Base-by-base conservation (phyloP, 768 basidiomycete genomes). In the Chalciporus piperatus region DNA sequence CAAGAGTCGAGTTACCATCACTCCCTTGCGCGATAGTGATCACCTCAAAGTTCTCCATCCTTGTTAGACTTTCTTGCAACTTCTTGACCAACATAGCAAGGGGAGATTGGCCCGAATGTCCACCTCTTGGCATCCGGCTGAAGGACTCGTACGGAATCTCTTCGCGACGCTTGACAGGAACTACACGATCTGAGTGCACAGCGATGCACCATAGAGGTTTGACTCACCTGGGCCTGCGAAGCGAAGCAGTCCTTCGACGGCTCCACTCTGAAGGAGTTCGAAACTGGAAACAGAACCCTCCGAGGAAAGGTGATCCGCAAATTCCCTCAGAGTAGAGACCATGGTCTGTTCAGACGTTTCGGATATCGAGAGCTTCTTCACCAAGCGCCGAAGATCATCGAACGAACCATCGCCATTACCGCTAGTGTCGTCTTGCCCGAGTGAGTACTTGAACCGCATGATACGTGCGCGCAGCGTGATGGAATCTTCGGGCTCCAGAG, bases 41-140 rank as follows among this genome's bases (percentile, higher is more conserved):
- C 8, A 99, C 97, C 37, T 98, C 94, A 56, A 97, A 98, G 13
- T 85, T 85, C 65, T 99, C 97, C 84, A 98, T 89, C 58, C 93
- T 76, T 11, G 97, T 97, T 22, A 99, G 71, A 65, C 89, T 91
- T 70, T 99, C 97, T 68, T 98, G 97, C 30, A 99, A 70, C 58
- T 96, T 94, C 77, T 96, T 98, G 47, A 98, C 92, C 30, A 99
- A 80, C 9, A 87, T 77, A 2, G 84, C 69, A 39, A 97, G 83
- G 0, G 82, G 83, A 8, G 78, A 84, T 66, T 80, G 84, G 20
- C 62, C 72, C 46, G 68, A 65, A 33, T 53, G 71, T 47, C 78
- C 52, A 8, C 66, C 69, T 58, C 77, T 82, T 23, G 73, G 66
- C 56, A 76, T 74, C 38, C 80, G 78, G 28, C 81, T 80, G 64